Percentiles rank a stretch among this genome's conserved stretches.
Evolutionary conservation across 164 flowering plant species (phyloP).

Genomic region (Dillenia turbinata): DNA sequence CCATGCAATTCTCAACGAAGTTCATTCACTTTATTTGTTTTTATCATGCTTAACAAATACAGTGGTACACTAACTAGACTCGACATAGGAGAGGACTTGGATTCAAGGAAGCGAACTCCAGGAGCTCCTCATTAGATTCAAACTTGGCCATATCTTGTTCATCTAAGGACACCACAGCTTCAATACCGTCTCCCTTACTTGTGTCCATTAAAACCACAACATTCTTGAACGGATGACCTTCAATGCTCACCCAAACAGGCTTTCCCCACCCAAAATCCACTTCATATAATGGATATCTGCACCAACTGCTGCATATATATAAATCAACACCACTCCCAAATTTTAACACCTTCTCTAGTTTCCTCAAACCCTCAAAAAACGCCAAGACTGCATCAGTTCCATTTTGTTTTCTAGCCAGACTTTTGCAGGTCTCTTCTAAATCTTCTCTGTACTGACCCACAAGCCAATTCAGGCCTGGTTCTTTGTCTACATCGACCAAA

Average conservation of each 20-base stretch:
- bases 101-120: neutral
- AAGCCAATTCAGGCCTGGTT: no score
- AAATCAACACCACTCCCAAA: slow-evolving; percentile 13
- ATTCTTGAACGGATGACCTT: slow-evolving; percentile 13
- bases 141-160: slow-evolving; percentile 25
- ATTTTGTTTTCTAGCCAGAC: no score
- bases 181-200: slow-evolving; percentile 23
- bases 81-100: slow-evolving; percentile 6
- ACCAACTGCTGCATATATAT: slow-evolving; percentile 35
- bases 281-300: slow-evolving; percentile 31
- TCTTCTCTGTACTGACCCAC: no score
- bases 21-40: no score
- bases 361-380: no score
- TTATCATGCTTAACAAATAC: no score
- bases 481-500: no score
- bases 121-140: slow-evolving; percentile 17
- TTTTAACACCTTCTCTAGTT: no score
- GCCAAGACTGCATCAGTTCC: no score
- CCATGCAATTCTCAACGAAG: no score
- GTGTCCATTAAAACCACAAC: slow-evolving; percentile 16
- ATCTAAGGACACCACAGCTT: slow-evolving; percentile 32
- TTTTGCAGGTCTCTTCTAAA: no score
- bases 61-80: no score
- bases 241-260: slow-evolving; percentile 25
- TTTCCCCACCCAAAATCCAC: slow-evolving; percentile 19